Base-by-base conservation (phyloP, 768 basidiomycete genomes). In the Exsudoporus frostii region DNA sequence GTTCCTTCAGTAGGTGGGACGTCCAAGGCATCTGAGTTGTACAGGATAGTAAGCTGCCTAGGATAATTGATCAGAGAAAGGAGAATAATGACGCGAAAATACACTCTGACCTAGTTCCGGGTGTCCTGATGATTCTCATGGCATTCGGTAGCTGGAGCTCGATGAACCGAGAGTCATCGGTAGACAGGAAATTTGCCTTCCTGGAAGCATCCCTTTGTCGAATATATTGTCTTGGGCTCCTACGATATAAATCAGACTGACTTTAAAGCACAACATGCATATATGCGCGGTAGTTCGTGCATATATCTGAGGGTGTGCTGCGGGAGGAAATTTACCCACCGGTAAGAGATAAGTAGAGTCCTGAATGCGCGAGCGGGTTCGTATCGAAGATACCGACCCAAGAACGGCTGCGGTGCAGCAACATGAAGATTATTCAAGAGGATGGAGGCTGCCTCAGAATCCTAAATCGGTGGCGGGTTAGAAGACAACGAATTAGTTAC, bases 341-440 rank as follows among this genome's bases (percentile, higher is more conserved):
- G 77, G 68, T 88, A 91, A 24, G 90, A 91, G 47, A 92, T 73
- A 51, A 88, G 73, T 20, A 92, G 72, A 30, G 88, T 82, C 57
- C 86, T 80, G 60, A 85, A 86, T 14, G 88, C 87, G 54, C 88
- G 80, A 14, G 90, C 90, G 22, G 79, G 81, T 57, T 92, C 90
- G 54, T 83, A 91, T 40, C 90, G 89, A 57, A 92, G 72, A 52
- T 75, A 74, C 38, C 88, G 80, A 44, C 90, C 90, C 59, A 88
- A 69, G 64, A 90, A 90, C 10, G 77, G 84, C 60, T 79, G 81
- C 14, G 81, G 83, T 14, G 76, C 65, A 25, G 71, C 72, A 54
- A 78, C 69, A 49, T 82, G 82, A 41, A 91, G 76, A 14, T 76
- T 82, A 42, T 81, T 68, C 48, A 91, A 82, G 55, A 90, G 73